These are phyloP conservation scores for Fusarium decemcellulare DNA, from an alignment of 2,329 filamentous ascomycete species.

Conservation along the genomic window DNA sequence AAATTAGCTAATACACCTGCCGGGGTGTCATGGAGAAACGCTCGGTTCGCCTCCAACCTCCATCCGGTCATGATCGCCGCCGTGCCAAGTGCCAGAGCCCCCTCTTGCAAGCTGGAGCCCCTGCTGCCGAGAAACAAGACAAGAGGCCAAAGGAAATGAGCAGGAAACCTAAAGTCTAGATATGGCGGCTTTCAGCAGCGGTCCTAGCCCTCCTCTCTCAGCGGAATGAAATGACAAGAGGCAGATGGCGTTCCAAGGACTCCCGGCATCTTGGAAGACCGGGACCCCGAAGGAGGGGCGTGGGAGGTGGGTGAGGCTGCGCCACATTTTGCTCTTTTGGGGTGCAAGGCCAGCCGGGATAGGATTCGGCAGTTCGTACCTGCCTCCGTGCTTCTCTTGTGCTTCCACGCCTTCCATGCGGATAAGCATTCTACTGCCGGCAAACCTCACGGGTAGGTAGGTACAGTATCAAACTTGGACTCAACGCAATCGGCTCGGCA, in stretches of 20 bases:
- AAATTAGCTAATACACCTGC: constrained; percentile 30
- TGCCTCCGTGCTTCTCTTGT: constrained; percentile 27
- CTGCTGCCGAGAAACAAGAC: background rate
- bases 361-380: constrained; percentile 37
- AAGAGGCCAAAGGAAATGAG: constrained; percentile 20
- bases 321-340: constrained; percentile 17
- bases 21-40: constrained; percentile 31
- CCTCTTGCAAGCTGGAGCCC: constrained; percentile 4
- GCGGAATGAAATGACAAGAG: constrained; percentile 5
- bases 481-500: background rate
- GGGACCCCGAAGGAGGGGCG: constrained; percentile 33
- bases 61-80: constrained; percentile 28
- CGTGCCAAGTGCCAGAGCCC: constrained; percentile 21
- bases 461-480: background rate
- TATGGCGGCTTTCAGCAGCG: background rate
- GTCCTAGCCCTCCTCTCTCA: background rate
- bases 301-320: constrained; percentile 21
- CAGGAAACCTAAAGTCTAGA: constrained; percentile 10
- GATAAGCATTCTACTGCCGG: background rate
- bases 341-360: constrained; percentile 11
- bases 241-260: background rate
- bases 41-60: constrained; percentile 17
- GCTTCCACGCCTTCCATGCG: constrained; percentile 22
- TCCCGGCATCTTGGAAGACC: constrained; percentile 26
- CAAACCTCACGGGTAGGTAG: too few relatives aligned